Evolutionary conservation across 2,329 filamentous ascomycete species (phyloP).

Genomic region (Claviceps fusiformis): DNA sequence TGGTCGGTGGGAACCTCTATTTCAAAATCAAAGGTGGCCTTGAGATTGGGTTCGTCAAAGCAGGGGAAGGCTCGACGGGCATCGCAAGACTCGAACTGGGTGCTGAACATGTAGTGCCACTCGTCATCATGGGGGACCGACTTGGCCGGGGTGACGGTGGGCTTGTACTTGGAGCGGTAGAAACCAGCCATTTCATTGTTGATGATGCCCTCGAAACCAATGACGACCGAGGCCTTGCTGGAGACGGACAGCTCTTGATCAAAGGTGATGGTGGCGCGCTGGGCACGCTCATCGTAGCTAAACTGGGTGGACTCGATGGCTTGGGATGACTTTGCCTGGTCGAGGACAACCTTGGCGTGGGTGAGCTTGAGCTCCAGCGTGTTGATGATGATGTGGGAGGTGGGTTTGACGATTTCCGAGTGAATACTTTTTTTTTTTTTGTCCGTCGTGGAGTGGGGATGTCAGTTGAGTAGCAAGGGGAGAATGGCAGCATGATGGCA

Average conservation of each 20-base stretch:
- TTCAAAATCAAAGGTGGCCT: slow-evolving; percentile 88
- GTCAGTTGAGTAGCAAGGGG: too few species aligned
- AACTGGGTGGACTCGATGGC: slow-evolving; percentile 51
- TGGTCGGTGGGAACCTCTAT: slow-evolving; percentile 84
- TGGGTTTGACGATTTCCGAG: slow-evolving; percentile 55
- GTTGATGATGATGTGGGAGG: slow-evolving; percentile 72
- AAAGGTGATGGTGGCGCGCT: slow-evolving; percentile 72
- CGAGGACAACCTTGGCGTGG: slow-evolving; percentile 44
- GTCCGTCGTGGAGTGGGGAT: not conserved
- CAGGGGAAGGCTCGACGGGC: slow-evolving; percentile 91
- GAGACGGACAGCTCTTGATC: slow-evolving; percentile 54
- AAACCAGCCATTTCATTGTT: slow-evolving; percentile 91
- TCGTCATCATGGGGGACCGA: slow-evolving; percentile 65
- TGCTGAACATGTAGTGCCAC: slow-evolving; percentile 71
- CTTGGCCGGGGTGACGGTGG: slow-evolving; percentile 52
- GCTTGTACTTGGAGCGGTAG: slow-evolving; percentile 90
- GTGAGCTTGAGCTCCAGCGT: slow-evolving; percentile 69
- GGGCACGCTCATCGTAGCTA: slow-evolving; percentile 68
- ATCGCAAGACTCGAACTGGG: slow-evolving; percentile 95
- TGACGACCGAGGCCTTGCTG: slow-evolving; percentile 50
- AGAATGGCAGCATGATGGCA: too few species aligned
- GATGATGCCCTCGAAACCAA: slow-evolving; percentile 68
- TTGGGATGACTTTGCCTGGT: slow-evolving; percentile 42
- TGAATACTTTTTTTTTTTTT: slow-evolving; percentile 43
- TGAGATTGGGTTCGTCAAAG: slow-evolving; percentile 95